Conservation (phyloP, 2,329 filamentous ascomycete species). For the Blastomyces silverae region DNA sequence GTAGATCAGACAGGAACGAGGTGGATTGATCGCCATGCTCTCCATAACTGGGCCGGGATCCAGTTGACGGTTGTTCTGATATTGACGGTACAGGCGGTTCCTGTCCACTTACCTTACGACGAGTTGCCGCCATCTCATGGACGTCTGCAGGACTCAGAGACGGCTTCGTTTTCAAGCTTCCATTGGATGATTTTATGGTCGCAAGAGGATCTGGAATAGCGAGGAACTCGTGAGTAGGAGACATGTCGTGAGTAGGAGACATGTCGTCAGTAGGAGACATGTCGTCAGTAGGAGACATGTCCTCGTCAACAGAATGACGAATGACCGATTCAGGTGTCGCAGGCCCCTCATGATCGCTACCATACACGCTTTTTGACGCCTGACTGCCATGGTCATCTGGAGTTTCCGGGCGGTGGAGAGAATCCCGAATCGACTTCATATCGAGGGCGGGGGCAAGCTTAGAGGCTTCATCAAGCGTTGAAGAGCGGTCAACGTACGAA, state of each 20-base stretch:
- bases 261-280: constrained; percentile 34
- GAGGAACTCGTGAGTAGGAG: constrained; percentile 28
- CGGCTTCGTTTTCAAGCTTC: constrained; percentile 78
- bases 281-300: constrained; percentile 36
- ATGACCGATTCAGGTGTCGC: constrained; percentile 87
- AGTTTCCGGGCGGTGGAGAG: constrained; percentile 38
- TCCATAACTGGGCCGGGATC: constrained; percentile 7
- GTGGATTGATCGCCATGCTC: neutral
- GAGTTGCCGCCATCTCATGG: constrained; percentile 74
- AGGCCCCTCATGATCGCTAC: constrained; percentile 51
- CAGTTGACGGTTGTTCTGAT: constrained; percentile 9
- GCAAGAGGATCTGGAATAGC: constrained; percentile 71
- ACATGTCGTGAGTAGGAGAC: constrained; percentile 33
- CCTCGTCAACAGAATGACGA: constrained; percentile 59
- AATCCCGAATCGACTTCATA: constrained; percentile 34
- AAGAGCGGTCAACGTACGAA: constrained; percentile 48
- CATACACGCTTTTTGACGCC: constrained; percentile 37
- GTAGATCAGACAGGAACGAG: neutral
- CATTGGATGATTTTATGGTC: constrained; percentile 82
- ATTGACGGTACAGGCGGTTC: constrained; percentile 32
- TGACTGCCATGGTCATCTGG: constrained; percentile 49
- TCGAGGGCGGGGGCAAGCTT: constrained; percentile 25
- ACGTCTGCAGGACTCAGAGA: constrained; percentile 83
- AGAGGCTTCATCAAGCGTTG: constrained; percentile 23
- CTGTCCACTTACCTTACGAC: constrained; percentile 76